Base-by-base conservation (phyloP, 2,329 filamentous ascomycete species). In the Ceratocystiopsis minuta region DNA sequence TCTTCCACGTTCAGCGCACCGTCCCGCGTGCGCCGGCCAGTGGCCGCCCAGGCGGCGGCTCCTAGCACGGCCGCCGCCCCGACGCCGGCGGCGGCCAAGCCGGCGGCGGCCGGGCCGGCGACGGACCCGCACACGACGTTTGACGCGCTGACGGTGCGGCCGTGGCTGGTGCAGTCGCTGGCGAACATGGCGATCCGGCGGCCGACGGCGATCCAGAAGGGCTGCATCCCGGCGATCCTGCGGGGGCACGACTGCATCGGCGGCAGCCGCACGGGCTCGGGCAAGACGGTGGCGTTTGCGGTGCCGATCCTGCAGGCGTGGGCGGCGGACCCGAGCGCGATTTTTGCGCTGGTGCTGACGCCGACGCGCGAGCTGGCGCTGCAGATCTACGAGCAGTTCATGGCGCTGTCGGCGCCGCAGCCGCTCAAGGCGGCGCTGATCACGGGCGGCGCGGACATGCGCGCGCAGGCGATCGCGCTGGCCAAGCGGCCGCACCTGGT, bases 341-440 rank as follows among this genome's bases (percentile, higher is more conserved):
- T 96, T 52, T 98, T 84, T 58, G 88, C 76, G 2, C 65, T 98
- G 6, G 74, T 98, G 14, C 63, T 98, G 53, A 98, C 90, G 10
- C 87, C 86, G 16, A 94, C 85, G 7, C 72, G 80, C 52, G 90
- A 98, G 63, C 72, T 98, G 45, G 90, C 90, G 4, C 71, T 96
- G 17, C 90, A 98, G 57, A 95, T 98, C 39, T 92, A 80, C 57
- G 90, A 98, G 62, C 90, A 98, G 59, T 79, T 96, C 64, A 85
- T 85, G 55, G 90, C 90, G 14, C 85, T 98, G 43, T 88, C 85
- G 3, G 77, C 86, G 4, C 80, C 83, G 0, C 85, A 94, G 53
- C 81, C 78, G 43, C 72, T 98, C 50, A 94, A 94, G 58, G 78
- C 81, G 4, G 68, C 88, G 37, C 70, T 98, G n/a, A 71, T 98